Conservation (phyloP, 1,284 basidiomycete genomes). For the Ustilago bromivora region DNA sequence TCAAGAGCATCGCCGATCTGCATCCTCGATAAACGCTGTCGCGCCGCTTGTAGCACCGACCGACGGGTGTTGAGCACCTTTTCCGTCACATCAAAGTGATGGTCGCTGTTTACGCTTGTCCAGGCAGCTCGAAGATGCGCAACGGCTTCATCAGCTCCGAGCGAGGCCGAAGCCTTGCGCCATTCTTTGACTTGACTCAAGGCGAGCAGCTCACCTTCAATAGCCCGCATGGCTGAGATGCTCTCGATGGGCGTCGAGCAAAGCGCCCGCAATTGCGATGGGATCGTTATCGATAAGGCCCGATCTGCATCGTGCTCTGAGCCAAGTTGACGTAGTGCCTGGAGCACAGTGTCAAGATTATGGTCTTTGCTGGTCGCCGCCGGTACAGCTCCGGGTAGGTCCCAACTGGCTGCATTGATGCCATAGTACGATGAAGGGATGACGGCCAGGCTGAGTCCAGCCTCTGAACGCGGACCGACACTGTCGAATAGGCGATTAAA, state of each 20-base stretch:
- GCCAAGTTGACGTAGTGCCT: constrained; percentile 74
- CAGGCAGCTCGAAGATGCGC: constrained; percentile 28
- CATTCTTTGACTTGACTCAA: constrained; percentile 49
- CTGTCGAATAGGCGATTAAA: constrained; percentile 82
- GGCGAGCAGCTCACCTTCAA: constrained; percentile 45
- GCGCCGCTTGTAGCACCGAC: constrained; percentile 80
- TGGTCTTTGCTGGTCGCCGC: constrained; percentile 59
- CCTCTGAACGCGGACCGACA: constrained; percentile 18
- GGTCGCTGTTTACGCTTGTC: constrained; percentile 7
- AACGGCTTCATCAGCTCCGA: constrained; percentile 43
- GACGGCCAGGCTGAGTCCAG: background rate
- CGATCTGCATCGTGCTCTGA: constrained; percentile 24
- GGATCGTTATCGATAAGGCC: constrained; percentile 25
- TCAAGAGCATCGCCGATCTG: constrained; percentile 80
- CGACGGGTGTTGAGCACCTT: constrained; percentile 83
- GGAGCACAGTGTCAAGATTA: constrained; percentile 81
- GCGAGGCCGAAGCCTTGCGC: constrained; percentile 23
- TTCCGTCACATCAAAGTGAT: constrained; percentile 78
- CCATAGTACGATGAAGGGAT: constrained; percentile 72
- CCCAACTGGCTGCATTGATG: constrained; percentile 92
- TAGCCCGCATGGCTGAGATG: constrained; percentile 22
- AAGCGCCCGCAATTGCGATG: constrained; percentile 43
- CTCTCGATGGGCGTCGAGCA: constrained; percentile 40
- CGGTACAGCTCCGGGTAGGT: constrained; percentile 70
- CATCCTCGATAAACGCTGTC: constrained; percentile 77